phyloP scores from a whole-genome alignment of 192 early-diverging fungal species.

The Linnemannia exigua region DNA sequence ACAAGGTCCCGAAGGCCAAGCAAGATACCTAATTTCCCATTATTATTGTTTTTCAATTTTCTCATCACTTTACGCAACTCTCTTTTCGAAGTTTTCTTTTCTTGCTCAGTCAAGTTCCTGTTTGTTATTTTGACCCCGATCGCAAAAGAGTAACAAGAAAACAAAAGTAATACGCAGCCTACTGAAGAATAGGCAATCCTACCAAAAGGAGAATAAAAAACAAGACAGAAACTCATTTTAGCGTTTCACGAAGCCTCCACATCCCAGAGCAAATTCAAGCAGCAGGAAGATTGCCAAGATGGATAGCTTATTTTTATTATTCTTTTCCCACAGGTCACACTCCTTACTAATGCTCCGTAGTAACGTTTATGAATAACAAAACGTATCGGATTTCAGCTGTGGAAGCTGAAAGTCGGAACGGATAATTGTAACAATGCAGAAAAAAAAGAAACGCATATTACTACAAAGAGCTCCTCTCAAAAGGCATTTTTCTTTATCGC shows the following conservation, averaged over 20 bases:
- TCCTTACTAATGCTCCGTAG: not conserved
- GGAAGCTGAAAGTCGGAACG: not conserved
- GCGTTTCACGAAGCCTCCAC: constrained; percentile 1
- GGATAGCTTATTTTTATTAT: not conserved
- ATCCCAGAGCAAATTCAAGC: not conserved
- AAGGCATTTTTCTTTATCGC: not conserved
- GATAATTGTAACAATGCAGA: not conserved
- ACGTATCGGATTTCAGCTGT: not conserved
- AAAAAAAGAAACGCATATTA: too few species aligned
- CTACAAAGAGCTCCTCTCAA: not conserved
- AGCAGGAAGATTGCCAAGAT: not conserved
- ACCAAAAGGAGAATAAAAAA: constrained; percentile 8
- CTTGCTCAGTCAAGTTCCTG: not conserved
- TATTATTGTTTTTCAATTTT: too few species aligned
- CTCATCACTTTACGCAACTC: not conserved
- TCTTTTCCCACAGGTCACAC: not conserved
- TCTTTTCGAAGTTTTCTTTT: not conserved
- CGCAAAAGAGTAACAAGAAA: not conserved
- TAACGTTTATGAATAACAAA: not conserved
- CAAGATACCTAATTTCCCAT: too few species aligned
- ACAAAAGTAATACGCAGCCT: not conserved
- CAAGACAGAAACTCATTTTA: not conserved
- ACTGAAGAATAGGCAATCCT: not conserved
- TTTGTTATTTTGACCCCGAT: constrained; percentile 10
- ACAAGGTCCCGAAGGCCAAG: not conserved